phyloP scores from a whole-genome alignment of 805 yeast genomes.

The Zygosaccharomyces bisporus region DNA sequence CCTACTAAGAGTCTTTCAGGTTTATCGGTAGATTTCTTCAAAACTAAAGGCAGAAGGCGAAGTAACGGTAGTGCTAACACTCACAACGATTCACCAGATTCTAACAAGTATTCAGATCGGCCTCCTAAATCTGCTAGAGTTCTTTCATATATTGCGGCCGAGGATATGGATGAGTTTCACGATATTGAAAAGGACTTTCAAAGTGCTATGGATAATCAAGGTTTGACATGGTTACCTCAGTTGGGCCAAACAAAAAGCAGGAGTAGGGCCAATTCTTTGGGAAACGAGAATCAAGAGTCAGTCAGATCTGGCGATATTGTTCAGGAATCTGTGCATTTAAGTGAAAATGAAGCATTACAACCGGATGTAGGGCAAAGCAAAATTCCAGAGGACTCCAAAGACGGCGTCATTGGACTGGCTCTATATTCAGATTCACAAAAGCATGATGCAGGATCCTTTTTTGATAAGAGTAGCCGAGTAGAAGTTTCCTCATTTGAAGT shows the following conservation, averaged over 20 bases:
- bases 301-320: constrained; percentile 3
- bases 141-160: constrained; percentile 30
- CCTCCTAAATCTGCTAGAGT: constrained; percentile 30
- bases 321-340: background rate
- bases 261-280: constrained; percentile 16
- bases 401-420: background rate
- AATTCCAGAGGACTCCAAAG: background rate
- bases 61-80: constrained; percentile 10
- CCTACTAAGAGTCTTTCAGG: constrained; percentile 4
- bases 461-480: constrained; percentile 10
- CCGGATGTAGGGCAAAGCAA: constrained; percentile 7
- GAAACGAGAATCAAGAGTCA: constrained; percentile 4
- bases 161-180: constrained; percentile 34
- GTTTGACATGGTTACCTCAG: constrained; percentile 33
- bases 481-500: constrained; percentile 13
- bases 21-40: constrained; percentile 6
- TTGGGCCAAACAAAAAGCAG: constrained; percentile 20
- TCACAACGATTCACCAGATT: constrained; percentile 8
- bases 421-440: background rate
- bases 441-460: constrained; percentile 5
- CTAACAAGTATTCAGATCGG: constrained; percentile 13
- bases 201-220: constrained; percentile 26
- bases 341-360: constrained; percentile 4
- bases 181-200: constrained; percentile 33
- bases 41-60: constrained; percentile 12